Conservation (phyloP, 1,284 basidiomycete species). For the Moesziomyces globuligerus region DNA sequence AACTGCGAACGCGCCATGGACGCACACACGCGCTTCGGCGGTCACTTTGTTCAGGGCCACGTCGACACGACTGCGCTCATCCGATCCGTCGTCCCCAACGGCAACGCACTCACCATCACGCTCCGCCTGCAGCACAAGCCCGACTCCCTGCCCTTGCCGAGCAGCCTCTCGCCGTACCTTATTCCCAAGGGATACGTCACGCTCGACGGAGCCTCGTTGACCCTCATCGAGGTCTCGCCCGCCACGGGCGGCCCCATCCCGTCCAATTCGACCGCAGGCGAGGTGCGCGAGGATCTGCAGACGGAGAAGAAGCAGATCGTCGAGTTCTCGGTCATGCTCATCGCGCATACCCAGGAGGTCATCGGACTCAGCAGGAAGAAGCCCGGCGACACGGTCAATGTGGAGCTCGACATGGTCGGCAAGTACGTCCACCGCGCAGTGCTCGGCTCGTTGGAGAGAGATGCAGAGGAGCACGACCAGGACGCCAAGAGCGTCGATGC, state of each 20-base stretch:
- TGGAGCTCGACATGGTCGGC: conserved; percentile 67
- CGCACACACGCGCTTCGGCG: conserved; percentile 89
- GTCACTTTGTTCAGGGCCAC: conserved; percentile 87
- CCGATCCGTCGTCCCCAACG: conserved; percentile 75
- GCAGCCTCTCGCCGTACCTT: conserved; percentile 80
- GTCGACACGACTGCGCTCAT: conserved; percentile 81
- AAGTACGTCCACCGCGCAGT: conserved; percentile 65
- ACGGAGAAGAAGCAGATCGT: conserved; percentile 52
- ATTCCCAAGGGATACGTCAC: conserved; percentile 97
- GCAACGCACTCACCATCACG: conserved; percentile 84
- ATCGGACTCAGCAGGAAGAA: conserved; percentile 62
- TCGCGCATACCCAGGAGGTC: conserved; percentile 66
- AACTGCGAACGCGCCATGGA: conserved; percentile 96
- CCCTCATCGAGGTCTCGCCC: conserved; percentile 78
- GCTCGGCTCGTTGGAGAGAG: conserved; percentile 44
- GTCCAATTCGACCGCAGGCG: conserved; percentile 48
- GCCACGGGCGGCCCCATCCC: conserved; percentile 55
- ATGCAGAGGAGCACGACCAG: conserved; percentile 27
- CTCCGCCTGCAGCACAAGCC: conserved; percentile 72
- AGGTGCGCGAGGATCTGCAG: conserved; percentile 33
- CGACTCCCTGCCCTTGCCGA: conserved; percentile 72
- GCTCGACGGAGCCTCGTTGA: conserved; percentile 93
- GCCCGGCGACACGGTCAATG: conserved; percentile 62
- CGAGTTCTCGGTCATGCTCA: conserved; percentile 67
- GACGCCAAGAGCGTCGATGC: conserved; percentile 36